phyloP scores from a whole-genome alignment of 2,329 filamentous ascomycete species.

The Aspergillus pseudoterreus region DNA sequence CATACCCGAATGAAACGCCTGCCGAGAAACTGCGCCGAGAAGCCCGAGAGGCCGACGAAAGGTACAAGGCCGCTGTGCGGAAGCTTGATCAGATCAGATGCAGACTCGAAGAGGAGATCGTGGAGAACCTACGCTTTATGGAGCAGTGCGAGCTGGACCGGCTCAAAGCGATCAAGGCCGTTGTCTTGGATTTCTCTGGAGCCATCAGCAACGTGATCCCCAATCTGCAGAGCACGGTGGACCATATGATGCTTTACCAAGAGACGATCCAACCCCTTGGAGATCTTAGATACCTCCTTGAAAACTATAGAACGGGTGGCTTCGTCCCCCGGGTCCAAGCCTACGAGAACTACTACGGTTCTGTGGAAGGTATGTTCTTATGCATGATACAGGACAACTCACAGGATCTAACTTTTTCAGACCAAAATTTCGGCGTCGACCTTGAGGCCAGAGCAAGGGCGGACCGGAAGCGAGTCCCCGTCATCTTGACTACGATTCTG shows the following conservation, averaged over 20 bases:
- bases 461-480: constrained; percentile 90
- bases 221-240: constrained; percentile 88
- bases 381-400: too few species aligned
- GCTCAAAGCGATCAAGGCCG: constrained; percentile 96
- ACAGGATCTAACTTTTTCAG: constrained; percentile 36
- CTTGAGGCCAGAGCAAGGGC: constrained; percentile 91
- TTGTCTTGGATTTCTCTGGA: constrained; percentile 94
- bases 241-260: constrained; percentile 98
- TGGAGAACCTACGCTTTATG: constrained; percentile 89
- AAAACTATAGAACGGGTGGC: constrained; percentile 93
- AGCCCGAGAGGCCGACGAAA: constrained; percentile 84
- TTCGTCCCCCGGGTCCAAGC: constrained; percentile 87
- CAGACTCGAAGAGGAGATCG: constrained; percentile 91
- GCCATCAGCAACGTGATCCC: constrained; percentile 98
- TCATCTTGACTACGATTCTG: constrained; percentile 86
- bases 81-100: constrained; percentile 89
- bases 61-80: constrained; percentile 81
- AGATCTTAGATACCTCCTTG: constrained; percentile 87
- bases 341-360: constrained; percentile 99
- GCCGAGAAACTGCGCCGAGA: constrained; percentile 82
- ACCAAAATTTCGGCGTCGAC: constrained; percentile 96
- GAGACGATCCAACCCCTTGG: constrained; percentile 94
- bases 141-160: constrained; percentile 96
- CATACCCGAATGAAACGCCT: constrained; percentile 89
- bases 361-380: constrained; percentile 63